phyloP scores from a whole-genome alignment of 2,329 filamentous ascomycete species.

The Didymella lethalis region DNA sequence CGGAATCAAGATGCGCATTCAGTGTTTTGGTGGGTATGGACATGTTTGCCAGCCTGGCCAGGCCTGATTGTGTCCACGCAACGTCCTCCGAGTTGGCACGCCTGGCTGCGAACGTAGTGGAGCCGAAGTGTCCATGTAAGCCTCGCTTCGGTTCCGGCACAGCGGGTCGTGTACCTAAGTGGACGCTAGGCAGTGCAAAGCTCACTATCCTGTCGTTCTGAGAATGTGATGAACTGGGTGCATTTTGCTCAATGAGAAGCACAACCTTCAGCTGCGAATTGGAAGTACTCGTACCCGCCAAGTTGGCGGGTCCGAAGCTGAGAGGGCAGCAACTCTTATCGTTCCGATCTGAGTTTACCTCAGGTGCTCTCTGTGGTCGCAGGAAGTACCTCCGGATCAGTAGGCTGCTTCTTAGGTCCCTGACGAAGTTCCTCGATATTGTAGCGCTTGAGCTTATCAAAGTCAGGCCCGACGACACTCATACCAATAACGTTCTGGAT shows the following conservation, averaged over 20 bases:
- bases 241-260: background rate
- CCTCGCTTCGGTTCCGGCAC: conserved; percentile 31
- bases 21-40: conserved; percentile 8
- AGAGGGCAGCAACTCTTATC: background rate
- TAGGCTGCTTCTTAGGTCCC: conserved; percentile 43
- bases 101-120: conserved; percentile 19
- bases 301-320: background rate
- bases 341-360: background rate
- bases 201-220: conserved; percentile 9
- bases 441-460: conserved; percentile 76
- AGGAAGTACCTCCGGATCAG: conserved; percentile 2
- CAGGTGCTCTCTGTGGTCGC: conserved; percentile 2
- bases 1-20: conserved; percentile 21
- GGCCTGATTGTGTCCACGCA: conserved; percentile 5
- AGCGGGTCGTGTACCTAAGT: conserved; percentile 34
- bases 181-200: conserved; percentile 28
- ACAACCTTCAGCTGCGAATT: background rate
- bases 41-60: conserved; percentile 1
- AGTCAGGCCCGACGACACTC: conserved; percentile 78
- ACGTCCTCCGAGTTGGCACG: conserved; percentile 23
- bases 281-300: background rate
- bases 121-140: conserved; percentile 22
- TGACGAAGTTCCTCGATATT: conserved; percentile 79
- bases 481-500: conserved; percentile 76
- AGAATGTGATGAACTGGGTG: background rate